These are phyloP conservation scores for Brasenia schreberi DNA, from an alignment of 164 flowering plant genomes.

Conservation along the genomic window DNA sequence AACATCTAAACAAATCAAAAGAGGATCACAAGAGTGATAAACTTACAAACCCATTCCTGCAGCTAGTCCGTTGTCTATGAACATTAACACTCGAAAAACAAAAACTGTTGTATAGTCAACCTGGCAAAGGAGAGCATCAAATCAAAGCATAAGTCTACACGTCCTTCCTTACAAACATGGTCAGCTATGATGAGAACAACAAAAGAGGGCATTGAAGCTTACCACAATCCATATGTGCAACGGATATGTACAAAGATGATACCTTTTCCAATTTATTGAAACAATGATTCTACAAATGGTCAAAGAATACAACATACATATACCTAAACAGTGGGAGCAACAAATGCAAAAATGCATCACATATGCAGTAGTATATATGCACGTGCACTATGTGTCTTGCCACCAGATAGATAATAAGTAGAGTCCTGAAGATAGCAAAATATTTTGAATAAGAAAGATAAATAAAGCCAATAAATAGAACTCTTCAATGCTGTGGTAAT, in stretches of 20 bases:
- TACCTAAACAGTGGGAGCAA: not conserved
- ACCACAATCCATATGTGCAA: slow-evolving; percentile 99
- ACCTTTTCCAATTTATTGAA: slow-evolving; percentile 72
- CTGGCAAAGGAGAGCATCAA: slow-evolving; percentile 19
- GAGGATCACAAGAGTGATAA: not conserved
- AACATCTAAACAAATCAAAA: too few relatives aligned
- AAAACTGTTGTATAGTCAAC: slow-evolving; percentile 91
- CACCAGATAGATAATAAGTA: too few relatives aligned
- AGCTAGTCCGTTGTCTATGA: slow-evolving; percentile 87
- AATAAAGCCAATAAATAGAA: too few relatives aligned
- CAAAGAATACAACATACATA: slow-evolving; percentile 19
- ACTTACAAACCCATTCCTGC: slow-evolving; percentile 98
- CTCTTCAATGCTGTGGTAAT: too few relatives aligned
- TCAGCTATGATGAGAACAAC: not conserved
- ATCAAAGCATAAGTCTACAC: not conserved
- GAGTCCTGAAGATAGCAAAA: too few relatives aligned
- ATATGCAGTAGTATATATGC: too few relatives aligned
- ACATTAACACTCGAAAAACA: slow-evolving; percentile 89
- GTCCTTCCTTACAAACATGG: not conserved
- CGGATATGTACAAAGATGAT: slow-evolving; percentile 71
- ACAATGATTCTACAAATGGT: slow-evolving; percentile 53
- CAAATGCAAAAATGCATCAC: not conserved
- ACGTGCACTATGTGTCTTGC: too few relatives aligned
- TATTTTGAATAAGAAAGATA: too few relatives aligned
- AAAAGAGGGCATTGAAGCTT: slow-evolving; percentile 9